A percentile compares a stretch with the other conserved stretches of the same genome.
Conservation (phyloP, 2,329 filamentous ascomycete species). For the Xylariaceae sp. region DNA sequence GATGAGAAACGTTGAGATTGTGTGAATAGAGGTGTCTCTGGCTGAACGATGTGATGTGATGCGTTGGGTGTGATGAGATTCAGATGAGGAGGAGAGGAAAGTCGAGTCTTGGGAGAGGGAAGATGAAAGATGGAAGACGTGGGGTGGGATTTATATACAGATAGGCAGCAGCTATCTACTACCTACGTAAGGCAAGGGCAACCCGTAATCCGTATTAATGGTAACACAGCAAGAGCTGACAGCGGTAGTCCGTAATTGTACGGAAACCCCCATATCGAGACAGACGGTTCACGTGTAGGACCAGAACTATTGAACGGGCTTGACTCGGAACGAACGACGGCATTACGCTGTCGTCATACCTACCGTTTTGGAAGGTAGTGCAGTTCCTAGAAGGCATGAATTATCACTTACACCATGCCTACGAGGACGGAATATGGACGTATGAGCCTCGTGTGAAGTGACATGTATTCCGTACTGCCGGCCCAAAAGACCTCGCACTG, state of each 20-base stretch:
- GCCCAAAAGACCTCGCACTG: no score
- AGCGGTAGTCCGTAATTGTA: no score
- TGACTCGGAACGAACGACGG: background rate
- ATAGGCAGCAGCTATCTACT: background rate
- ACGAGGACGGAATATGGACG: background rate
- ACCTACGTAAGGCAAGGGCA: no score
- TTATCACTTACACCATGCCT: background rate
- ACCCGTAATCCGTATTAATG: no score
- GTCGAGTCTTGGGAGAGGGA: background rate
- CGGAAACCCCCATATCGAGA: background rate
- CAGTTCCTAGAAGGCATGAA: background rate
- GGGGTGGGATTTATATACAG: background rate
- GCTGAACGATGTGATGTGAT: background rate
- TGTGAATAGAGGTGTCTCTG: no score
- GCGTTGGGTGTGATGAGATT: background rate
- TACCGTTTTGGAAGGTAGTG: no score
- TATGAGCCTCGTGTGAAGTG: background rate
- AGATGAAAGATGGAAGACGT: background rate
- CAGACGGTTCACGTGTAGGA: background rate
- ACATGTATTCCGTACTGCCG: background rate
- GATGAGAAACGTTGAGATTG: constrained; percentile 9
- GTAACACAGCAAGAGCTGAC: background rate
- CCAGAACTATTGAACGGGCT: background rate
- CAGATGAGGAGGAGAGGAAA: background rate
- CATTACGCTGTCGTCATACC: background rate